Evolutionary conservation across 441 rosid species (phyloP).

Genomic region (Pelargonium myrrhifolium): DNA sequence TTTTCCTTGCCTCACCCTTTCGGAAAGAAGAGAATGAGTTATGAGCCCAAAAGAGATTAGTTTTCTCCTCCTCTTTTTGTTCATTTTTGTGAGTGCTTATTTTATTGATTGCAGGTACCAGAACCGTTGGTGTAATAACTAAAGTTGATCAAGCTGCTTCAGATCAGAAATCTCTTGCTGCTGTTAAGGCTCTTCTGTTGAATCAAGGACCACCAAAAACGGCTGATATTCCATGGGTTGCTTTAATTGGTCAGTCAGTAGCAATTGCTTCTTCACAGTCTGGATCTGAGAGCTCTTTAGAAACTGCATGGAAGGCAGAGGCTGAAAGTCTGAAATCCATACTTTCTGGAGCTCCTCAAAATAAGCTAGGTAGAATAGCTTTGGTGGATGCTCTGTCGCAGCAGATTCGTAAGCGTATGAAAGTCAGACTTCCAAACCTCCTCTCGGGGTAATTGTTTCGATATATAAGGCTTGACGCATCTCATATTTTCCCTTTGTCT

Average conservation of each 20-base stretch:
- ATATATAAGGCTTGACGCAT: too few relatives aligned
- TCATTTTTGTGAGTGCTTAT: neutral
- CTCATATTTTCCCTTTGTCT: slow-evolving; percentile 1
- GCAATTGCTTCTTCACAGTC: slow-evolving; percentile 81
- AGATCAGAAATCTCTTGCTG: slow-evolving; percentile 79
- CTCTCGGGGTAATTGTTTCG: slow-evolving; percentile 64
- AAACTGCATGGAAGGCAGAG: slow-evolving; percentile 96
- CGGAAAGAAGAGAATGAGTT: too few relatives aligned
- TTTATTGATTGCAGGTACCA: slow-evolving; percentile 50
- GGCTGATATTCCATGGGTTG: slow-evolving; percentile 88
- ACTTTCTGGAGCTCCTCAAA: slow-evolving; percentile 71
- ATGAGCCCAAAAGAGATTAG: neutral
- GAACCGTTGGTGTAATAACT: slow-evolving; percentile 83
- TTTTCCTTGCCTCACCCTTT: neutral
- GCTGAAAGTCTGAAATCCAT: slow-evolving; percentile 81
- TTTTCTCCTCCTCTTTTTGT: too few relatives aligned
- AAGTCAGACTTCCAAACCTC: slow-evolving; percentile 78
- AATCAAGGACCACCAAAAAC: slow-evolving; percentile 91
- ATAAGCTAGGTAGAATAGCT: slow-evolving; percentile 88
- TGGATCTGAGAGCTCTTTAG: slow-evolving; percentile 71
- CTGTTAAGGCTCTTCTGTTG: slow-evolving; percentile 78
- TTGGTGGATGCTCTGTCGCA: slow-evolving; percentile 72
- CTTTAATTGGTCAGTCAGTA: slow-evolving; percentile 90
- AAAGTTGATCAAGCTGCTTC: slow-evolving; percentile 91
- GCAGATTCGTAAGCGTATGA: slow-evolving; percentile 81